Base-by-base conservation (phyloP, 257 asterid species). In the Solanum medicagineum region DNA sequence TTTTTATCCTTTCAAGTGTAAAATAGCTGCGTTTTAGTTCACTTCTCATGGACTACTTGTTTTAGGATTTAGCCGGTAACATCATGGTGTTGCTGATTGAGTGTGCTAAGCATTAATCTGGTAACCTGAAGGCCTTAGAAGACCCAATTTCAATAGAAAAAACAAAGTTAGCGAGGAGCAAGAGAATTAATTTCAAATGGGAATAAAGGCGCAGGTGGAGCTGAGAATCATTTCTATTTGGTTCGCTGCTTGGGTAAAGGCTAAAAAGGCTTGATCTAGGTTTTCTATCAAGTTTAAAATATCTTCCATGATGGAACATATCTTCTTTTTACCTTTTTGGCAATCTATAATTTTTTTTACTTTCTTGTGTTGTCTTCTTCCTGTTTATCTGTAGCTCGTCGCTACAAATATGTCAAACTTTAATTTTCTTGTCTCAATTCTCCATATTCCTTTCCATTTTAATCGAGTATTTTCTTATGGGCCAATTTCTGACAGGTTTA, bases 401-500 rank as follows among this genome's bases (percentile, higher is more conserved):
- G 29, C 20, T 74, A 44, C 81, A 47, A 49, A 75, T 47, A 77
- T 24, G 24, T 24, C 19, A 3, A 22, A 22, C 22, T 22, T 75
- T 22, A 75, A 47, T 47, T 13, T 75, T 75, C n/a, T 75, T 79
- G 24, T 79, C 26, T 51, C 11, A 16, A 47, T 53, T 16, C 29
- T 53, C 26, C 63, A 51, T 77, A 54, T 2, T 51, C 16, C 47
- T 79, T 51, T 8, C 47, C 83, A 79, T 79, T 26, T 15, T 45
- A 26, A 26, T 79, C 5, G 36, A 14, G 3, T 74, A 10, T 20
- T 69, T 26, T 11, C 54, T 51, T 55, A 36, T 86, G 54, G 32
- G 49, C 49, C 83, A 42, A 83, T 85, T 45, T 87, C 42, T 80
- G 73, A 88, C 93, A 96, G 99, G 88, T 79, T 36, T 79, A 68